Evolutionary conservation across 192 early-diverging fungal genomes (phyloP).

Genomic region (Backusella australiensis): DNA sequence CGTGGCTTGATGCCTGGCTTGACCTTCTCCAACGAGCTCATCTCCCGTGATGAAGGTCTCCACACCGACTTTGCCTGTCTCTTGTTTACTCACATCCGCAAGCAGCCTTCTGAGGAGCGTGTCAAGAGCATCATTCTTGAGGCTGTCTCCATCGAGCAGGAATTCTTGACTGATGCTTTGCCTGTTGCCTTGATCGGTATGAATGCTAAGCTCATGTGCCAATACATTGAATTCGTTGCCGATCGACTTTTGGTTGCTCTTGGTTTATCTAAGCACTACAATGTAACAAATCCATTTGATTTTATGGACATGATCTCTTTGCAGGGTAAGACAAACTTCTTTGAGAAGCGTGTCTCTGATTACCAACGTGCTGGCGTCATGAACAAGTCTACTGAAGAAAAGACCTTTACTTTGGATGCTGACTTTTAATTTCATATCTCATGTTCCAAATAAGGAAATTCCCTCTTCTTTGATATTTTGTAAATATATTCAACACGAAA

Average conservation of each 20-base stretch:
- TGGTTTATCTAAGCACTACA: conserved; percentile 83
- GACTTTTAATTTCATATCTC: conserved; percentile 62
- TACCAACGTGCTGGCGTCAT: conserved; percentile 94
- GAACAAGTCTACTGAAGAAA: conserved; percentile 60
- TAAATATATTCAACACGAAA: background rate
- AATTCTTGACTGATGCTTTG: conserved; percentile 92
- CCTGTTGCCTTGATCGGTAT: conserved; percentile 95
- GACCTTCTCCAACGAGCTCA: conserved; percentile 97
- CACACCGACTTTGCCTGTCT: conserved; percentile 98
- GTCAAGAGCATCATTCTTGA: conserved; percentile 77
- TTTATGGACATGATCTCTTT: conserved; percentile 99
- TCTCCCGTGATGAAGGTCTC: conserved; percentile 95
- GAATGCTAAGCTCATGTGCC: conserved; percentile 92
- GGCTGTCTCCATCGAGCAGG: conserved; percentile 93
- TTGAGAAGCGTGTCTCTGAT: conserved; percentile 95
- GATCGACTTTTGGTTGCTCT: conserved; percentile 91
- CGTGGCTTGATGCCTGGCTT: conserved; percentile 96
- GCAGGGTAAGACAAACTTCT: conserved; percentile 99
- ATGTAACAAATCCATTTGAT: conserved; percentile 91
- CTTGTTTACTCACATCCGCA: conserved; percentile 78
- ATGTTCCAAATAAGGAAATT: background rate
- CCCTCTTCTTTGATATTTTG: background rate
- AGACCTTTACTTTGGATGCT: conserved; percentile 77
- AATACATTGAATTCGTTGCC: conserved; percentile 99
- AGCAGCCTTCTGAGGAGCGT: conserved; percentile 64